Evolutionary conservation across 345 rosid genomes (phyloP).

Genomic region (Kernera saxatilis): DNA sequence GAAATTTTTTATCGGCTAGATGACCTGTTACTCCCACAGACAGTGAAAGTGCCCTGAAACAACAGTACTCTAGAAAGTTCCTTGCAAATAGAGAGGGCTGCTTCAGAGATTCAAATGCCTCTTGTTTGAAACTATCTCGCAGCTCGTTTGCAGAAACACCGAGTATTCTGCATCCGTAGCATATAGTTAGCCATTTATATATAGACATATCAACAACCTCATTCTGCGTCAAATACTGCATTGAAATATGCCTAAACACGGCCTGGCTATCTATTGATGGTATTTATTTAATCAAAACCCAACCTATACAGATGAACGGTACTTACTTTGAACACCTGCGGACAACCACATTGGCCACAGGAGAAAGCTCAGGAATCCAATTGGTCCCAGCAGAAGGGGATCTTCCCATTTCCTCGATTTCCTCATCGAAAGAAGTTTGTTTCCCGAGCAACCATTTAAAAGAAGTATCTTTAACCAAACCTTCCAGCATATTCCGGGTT

Average conservation of each 20-base stretch:
- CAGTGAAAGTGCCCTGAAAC: constrained; percentile 79
- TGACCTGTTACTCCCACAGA: constrained; percentile 59
- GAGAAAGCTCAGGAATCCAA: constrained; percentile 90
- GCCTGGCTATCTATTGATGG: neutral
- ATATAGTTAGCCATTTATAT: neutral
- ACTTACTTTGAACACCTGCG: constrained; percentile 94
- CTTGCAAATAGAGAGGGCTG: constrained; percentile 70
- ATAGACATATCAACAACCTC: neutral
- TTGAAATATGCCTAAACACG: neutral
- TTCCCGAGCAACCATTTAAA: constrained; percentile 81
- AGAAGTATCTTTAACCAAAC: constrained; percentile 72
- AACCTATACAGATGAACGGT: neutral
- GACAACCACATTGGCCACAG: constrained; percentile 72
- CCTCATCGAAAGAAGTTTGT: constrained; percentile 60
- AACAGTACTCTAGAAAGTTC: constrained; percentile 87
- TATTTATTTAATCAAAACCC: neutral
- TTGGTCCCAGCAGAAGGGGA: constrained; percentile 63
- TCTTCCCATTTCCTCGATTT: constrained; percentile 74
- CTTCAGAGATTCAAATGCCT: constrained; percentile 76
- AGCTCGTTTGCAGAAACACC: constrained; percentile 56
- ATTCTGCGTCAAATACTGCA: neutral
- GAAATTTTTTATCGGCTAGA: constrained; percentile 75
- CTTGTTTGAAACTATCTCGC: constrained; percentile 62
- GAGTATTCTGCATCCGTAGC: constrained; percentile 61
- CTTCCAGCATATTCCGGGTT: constrained; percentile 68